These are phyloP conservation scores for Cryomyces minteri DNA, from an alignment of 495 filamentous ascomycete species.

Conservation along the genomic window DNA sequence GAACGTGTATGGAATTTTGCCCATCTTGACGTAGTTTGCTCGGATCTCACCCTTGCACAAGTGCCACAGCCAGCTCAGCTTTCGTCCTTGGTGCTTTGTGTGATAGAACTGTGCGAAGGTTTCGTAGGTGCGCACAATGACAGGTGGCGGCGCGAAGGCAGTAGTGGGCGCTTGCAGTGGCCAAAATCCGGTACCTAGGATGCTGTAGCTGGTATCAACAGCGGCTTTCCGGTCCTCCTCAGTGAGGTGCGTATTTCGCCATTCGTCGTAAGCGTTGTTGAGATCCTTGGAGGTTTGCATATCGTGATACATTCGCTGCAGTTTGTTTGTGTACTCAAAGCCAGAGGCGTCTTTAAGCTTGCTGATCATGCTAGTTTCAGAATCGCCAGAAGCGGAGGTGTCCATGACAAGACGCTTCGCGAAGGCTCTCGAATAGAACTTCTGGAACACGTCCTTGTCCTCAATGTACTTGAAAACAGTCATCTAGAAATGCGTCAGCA, in stretches of 20 bases:
- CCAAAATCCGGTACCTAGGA: conserved; percentile 97
- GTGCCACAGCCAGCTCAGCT: conserved; percentile 96
- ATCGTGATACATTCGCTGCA: conserved; percentile 99
- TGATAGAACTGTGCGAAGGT: conserved; percentile 83
- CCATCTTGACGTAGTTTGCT: conserved; percentile 73
- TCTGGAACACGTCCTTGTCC: conserved; percentile 99
- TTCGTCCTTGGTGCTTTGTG: conserved; percentile 88
- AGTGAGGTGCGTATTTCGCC: conserved; percentile 40
- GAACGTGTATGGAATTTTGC: conserved; percentile 89
- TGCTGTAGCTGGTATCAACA: conserved; percentile 64
- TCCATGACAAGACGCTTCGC: conserved; percentile 88
- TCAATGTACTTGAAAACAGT: conserved; percentile 99
- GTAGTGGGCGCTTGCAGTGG: conserved; percentile 73
- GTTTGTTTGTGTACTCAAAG: conserved; percentile 97
- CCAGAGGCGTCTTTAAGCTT: conserved; percentile 98
- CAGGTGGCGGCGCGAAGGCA: conserved; percentile 65
- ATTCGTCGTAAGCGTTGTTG: conserved; percentile 67
- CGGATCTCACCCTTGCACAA: conserved; percentile 94
- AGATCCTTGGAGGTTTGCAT: conserved; percentile 98
- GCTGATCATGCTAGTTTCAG: conserved; percentile 97
- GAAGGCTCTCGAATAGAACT: conserved; percentile 95
- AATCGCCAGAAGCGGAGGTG: conserved; percentile 89
- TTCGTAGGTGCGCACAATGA: conserved; percentile 73
- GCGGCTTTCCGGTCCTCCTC: conserved; percentile 38
- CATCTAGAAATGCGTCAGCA: conserved; percentile 33